Conservation (phyloP, 495 filamentous ascomycete species). For the Aspergillus baeticus region DNA sequence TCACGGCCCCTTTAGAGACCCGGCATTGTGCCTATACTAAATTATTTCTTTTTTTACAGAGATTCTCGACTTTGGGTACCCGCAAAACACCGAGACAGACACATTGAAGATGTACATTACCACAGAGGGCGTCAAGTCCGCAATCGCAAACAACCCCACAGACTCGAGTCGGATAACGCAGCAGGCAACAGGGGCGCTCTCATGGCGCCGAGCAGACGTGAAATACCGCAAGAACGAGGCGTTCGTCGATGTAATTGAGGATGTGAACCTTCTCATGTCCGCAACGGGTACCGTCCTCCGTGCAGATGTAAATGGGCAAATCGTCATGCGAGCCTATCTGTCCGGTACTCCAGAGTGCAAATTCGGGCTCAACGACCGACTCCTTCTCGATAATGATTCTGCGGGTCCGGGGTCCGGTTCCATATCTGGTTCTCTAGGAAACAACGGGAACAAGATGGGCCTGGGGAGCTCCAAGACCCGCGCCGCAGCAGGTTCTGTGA, state of each 20-base stretch:
- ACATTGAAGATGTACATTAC: conserved; percentile 99
- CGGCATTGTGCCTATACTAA: background rate
- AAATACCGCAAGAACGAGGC: conserved; percentile 99
- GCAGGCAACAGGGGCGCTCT: conserved; percentile 96
- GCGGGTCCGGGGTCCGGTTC: conserved; percentile 24
- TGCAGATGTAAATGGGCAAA: conserved; percentile 96
- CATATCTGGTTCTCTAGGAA: conserved; percentile 2
- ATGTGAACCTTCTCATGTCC: conserved; percentile 98
- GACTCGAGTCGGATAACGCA: conserved; percentile 97
- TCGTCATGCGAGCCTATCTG: conserved; percentile 98
- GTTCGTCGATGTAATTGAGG: conserved; percentile 99
- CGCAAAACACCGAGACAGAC: conserved; percentile 98
- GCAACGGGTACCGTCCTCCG: conserved; percentile 92
- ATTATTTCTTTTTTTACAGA: conserved; percentile 51
- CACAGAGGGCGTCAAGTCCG: conserved; percentile 96
- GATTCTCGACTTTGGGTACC: conserved; percentile 98
- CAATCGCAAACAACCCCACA: conserved; percentile 64
- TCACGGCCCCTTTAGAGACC: conserved; percentile 11
- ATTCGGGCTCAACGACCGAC: conserved; percentile 95
- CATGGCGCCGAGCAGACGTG: conserved; percentile 94
- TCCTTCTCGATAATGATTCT: conserved; percentile 67
- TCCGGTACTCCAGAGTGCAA: conserved; percentile 98
- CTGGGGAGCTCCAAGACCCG: conserved; percentile 67
- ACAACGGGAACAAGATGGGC: conserved; percentile 27
- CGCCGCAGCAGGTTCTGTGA: conserved; percentile 93